Evolutionary conservation across 2,329 filamentous ascomycete species (phyloP).

Genomic region (Trichoderma lentiforme): DNA sequence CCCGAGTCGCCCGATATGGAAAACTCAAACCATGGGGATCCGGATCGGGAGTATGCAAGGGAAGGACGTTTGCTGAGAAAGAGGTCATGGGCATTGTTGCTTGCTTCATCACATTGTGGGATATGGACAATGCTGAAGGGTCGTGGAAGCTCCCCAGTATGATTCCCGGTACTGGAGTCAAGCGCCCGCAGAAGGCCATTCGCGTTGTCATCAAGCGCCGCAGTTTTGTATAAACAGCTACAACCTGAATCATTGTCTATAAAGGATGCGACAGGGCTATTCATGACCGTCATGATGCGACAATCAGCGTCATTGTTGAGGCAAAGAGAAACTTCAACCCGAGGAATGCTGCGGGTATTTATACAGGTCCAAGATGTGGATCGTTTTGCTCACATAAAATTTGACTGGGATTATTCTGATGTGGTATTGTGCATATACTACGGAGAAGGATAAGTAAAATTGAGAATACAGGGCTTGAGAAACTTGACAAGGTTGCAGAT

Average conservation of each 20-base stretch:
- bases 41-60: constrained; percentile 26
- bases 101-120: constrained; percentile 10
- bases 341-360: background rate
- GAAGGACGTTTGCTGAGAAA: constrained; percentile 27
- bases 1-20: constrained; percentile 21
- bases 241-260: background rate
- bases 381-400: background rate
- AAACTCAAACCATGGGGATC: constrained; percentile 25
- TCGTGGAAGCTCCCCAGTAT: background rate
- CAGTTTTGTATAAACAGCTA: background rate
- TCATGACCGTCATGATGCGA: background rate
- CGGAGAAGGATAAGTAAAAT: background rate
- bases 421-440: background rate
- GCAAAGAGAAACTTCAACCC: background rate
- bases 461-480: background rate
- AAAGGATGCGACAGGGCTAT: background rate
- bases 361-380: background rate
- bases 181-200: background rate
- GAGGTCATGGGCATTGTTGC: constrained; percentile 21
- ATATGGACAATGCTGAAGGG: constrained; percentile 3
- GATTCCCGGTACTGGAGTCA: constrained; percentile 2
- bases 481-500: background rate
- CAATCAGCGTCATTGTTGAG: background rate
- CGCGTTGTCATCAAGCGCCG: constrained; percentile 1
- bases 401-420: background rate